Evolutionary conservation across 2,329 filamentous ascomycete species (phyloP), one percentile per base, ranked within the genome.

Genomic region (Blastomyces gilchristii): DNA sequence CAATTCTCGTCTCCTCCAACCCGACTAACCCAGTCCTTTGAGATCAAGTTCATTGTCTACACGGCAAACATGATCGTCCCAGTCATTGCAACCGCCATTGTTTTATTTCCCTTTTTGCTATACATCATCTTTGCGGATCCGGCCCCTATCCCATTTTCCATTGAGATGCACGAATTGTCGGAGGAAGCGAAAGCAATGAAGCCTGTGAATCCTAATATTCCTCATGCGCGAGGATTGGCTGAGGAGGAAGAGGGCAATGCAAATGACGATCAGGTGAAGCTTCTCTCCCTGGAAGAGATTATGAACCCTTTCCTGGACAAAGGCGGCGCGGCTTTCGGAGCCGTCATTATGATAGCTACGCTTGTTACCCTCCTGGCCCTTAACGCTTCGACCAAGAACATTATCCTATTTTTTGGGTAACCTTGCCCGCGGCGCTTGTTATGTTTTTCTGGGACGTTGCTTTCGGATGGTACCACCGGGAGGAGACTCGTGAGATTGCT

Each of bases 1-100:
- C 88, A 0, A 88, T 90, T 31, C 78, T 91, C 14, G 88, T 91
- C 11, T 90, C 88, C 0, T 90, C 87, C 0, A 91, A 91, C 64
- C 88, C 88, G 0, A 90, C 88, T 2, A 91, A 91, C 62, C 80
- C 90, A 8, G 87, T 90, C 0, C 80, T 90, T 90, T 69, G 69
- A 82, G 3, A 86, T 90, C 76, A 87, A 82, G 60, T 90, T 90
- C 72, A 83, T 90, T 69, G 79, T 83, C 50, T 90, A 90, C 69
- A 90, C 87, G 0, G 87, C 85, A n/a, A 89, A 90, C 70, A 88
- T 90, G 81, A 86, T 90, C 22, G 85, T 90, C 0, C 88, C 88
- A 0, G 86, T 88, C 0, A 75, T 89, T 28, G 76, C 82, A n/a
- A 90, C 88, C 0, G 86, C 82, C 2, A 78, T 90, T 18, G 74